These are phyloP conservation scores for Scenedesmus sp. DNA, from an alignment of 163 green algal genomes.

Conservation along the genomic window DNA sequence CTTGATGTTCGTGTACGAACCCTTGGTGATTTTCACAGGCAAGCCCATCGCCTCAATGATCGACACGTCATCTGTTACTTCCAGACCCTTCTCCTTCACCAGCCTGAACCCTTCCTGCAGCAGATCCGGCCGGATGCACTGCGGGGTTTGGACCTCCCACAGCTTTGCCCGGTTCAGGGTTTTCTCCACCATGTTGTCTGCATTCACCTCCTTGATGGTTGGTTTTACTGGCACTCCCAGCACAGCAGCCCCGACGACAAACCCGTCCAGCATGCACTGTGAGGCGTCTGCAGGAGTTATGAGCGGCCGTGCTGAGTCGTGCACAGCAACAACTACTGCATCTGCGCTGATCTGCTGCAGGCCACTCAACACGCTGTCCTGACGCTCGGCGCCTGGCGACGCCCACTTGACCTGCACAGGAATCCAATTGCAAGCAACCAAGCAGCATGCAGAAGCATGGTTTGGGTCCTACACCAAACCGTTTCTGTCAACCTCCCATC, in stretches of 20 bases:
- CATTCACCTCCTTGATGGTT: conserved; percentile 98
- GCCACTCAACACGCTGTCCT: conserved; percentile 96
- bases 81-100: conserved; percentile 81
- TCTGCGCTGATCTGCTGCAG: conserved; percentile 65
- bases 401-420: conserved; percentile 88
- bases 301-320: conserved; percentile 97
- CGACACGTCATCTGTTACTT: conserved; percentile 99
- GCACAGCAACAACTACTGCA: conserved; percentile 89
- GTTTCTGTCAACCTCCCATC: too few relatives aligned
- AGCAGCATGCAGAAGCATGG: not conserved
- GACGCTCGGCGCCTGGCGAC: conserved; percentile 91
- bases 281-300: conserved; percentile 79
- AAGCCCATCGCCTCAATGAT: conserved; percentile 96
- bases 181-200: conserved; percentile 81
- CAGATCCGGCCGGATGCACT: conserved; percentile 94
- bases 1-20: conserved; percentile 99
- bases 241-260: conserved; percentile 91
- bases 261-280: conserved; percentile 80
- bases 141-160: conserved; percentile 99
- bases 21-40: conserved; percentile 92
- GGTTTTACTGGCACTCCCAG: conserved; percentile 96
- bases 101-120: conserved; percentile 91
- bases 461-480: too few relatives aligned
- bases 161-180: conserved; percentile 92
- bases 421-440: not conserved